Evolutionary conservation across 2,329 filamentous ascomycete genomes (phyloP).

Genomic region (Botrytis porri): DNA sequence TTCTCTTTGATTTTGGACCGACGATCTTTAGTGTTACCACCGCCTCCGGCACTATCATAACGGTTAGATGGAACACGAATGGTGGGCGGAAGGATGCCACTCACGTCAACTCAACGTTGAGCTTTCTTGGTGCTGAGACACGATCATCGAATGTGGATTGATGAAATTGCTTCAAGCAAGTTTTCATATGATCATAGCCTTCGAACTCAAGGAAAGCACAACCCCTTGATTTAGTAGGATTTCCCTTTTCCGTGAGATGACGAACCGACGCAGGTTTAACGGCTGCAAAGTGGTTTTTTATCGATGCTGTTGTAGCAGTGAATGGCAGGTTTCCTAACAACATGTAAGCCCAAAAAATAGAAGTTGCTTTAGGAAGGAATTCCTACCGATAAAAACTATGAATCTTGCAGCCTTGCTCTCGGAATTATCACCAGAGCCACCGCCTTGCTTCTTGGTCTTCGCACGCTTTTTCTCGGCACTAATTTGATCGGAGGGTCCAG

Average conservation of each 20-base stretch:
- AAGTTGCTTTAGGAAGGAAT: conserved; percentile 20
- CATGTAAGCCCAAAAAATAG: neutral
- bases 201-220: conserved; percentile 89
- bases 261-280: conserved; percentile 70
- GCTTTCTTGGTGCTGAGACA: conserved; percentile 60
- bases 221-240: conserved; percentile 64
- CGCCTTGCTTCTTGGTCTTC: conserved; percentile 39
- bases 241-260: conserved; percentile 65
- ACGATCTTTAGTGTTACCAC: conserved; percentile 70
- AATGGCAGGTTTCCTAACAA: conserved; percentile 79
- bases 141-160: conserved; percentile 71
- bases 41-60: conserved; percentile 70
- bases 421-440: conserved; percentile 21
- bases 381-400: conserved; percentile 72
- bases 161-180: conserved; percentile 85
- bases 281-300: conserved; percentile 74
- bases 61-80: conserved; percentile 12
- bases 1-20: conserved; percentile 77
- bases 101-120: conserved; percentile 90
- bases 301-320: conserved; percentile 66
- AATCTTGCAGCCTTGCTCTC: conserved; percentile 50
- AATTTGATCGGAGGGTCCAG: neutral
- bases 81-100: conserved; percentile 37
- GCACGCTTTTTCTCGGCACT: conserved; percentile 34
- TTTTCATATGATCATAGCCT: conserved; percentile 85